These are phyloP conservation scores for Apiotrichum mycotoxinovorans DNA, from an alignment of 1,284 basidiomycete genomes.

Conservation along the genomic window DNA sequence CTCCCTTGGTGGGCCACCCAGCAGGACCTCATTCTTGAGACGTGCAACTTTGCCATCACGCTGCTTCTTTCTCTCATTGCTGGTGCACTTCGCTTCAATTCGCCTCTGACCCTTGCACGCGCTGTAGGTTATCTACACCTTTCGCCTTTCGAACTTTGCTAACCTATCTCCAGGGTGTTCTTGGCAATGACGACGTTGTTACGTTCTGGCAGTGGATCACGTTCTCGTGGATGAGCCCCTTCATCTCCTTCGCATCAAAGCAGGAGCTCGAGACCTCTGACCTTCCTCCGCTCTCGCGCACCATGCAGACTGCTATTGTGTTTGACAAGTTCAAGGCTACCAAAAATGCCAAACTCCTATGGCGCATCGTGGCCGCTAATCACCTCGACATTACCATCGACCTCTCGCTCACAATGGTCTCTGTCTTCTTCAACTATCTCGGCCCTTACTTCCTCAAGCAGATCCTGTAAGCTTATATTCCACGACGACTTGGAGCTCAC, in stretches of 20 bases:
- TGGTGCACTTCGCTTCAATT: constrained; percentile 33
- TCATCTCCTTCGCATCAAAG: constrained; percentile 60
- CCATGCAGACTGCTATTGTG: constrained; percentile 63
- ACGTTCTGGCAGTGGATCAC: constrained; percentile 73
- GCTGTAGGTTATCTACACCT: constrained; percentile 23
- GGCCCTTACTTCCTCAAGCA: constrained; percentile 49
- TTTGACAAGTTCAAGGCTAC: constrained; percentile 57
- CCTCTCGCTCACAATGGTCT: constrained; percentile 60
- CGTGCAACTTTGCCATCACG: constrained; percentile 21
- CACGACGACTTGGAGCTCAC: not conserved
- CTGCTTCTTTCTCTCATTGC: constrained; percentile 26
- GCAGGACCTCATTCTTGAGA: constrained; percentile 26
- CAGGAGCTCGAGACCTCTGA: constrained; percentile 65
- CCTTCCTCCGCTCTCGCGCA: constrained; percentile 67
- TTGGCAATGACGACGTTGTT: constrained; percentile 60
- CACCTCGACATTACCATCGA: constrained; percentile 70
- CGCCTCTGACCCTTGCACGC: constrained; percentile 31
- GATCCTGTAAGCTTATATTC: constrained; percentile 43
- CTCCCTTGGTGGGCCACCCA: constrained; percentile 35
- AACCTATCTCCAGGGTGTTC: not conserved
- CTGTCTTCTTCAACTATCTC: constrained; percentile 65
- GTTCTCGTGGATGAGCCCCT: constrained; percentile 69
- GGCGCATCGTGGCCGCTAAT: constrained; percentile 64
- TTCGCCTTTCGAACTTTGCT: too few species aligned
- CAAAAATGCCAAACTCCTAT: constrained; percentile 55